Conservation (phyloP, 1,139 yeast genomes). For the Insectozyma bohioensis region DNA sequence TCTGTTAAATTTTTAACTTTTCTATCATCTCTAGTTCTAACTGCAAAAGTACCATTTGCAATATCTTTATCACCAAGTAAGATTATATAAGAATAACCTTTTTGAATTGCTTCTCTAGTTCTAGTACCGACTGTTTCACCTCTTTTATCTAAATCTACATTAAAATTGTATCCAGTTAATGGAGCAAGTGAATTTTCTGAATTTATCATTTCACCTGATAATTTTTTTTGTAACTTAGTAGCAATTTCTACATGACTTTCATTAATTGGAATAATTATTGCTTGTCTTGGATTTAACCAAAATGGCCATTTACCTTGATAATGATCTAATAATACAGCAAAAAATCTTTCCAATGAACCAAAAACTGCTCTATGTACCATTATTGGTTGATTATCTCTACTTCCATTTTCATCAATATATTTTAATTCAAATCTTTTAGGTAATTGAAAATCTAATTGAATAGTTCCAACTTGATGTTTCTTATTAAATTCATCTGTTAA, state of each 20-base stretch:
- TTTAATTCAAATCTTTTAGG: slow-evolving; percentile 80
- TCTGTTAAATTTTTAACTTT: slow-evolving; percentile 44
- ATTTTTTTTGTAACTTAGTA: slow-evolving; percentile 39
- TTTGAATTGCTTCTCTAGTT: slow-evolving; percentile 72
- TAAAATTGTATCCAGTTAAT: slow-evolving; percentile 61
- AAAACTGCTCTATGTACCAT: slow-evolving; percentile 94
- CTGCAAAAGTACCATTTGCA: slow-evolving; percentile 55
- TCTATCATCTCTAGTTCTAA: slow-evolving; percentile 62
- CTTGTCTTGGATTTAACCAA: slow-evolving; percentile 96
- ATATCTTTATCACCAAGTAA: slow-evolving; percentile 88
- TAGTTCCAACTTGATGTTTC: slow-evolving; percentile 92
- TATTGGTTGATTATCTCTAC: slow-evolving; percentile 66
- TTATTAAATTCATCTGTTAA: slow-evolving; percentile 81
- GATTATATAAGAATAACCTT: slow-evolving; percentile 77
- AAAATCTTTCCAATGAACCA: slow-evolving; percentile 90
- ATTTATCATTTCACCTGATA: slow-evolving; percentile 51
- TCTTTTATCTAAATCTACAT: slow-evolving; percentile 74
- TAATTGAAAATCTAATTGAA: slow-evolving; percentile 92
- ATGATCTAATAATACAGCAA: slow-evolving; percentile 89
- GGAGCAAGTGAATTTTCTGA: slow-evolving; percentile 40
- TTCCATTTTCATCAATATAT: slow-evolving; percentile 54
- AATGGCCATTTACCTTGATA: slow-evolving; percentile 97
- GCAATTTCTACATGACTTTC: slow-evolving; percentile 57
- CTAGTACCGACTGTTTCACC: slow-evolving; percentile 79
- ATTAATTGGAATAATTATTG: slow-evolving; percentile 79